phyloP scores from a whole-genome alignment of 169 alveolate species.

The Cryptosporidium canis region DNA sequence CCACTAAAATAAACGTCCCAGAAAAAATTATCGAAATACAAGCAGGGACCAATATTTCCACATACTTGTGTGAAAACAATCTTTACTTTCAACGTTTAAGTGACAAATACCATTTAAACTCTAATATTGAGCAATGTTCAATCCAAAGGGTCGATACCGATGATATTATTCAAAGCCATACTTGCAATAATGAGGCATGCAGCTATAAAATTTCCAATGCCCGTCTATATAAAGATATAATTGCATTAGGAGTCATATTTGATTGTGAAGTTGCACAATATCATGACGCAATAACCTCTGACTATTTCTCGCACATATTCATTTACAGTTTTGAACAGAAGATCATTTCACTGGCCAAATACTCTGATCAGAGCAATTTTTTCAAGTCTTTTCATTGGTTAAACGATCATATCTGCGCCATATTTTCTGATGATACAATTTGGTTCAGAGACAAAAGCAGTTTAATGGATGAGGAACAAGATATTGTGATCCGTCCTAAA shows the following conservation, averaged over 20 bases:
- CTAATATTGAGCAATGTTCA: not conserved
- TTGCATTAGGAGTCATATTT: conserved; percentile 52
- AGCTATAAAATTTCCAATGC: not conserved
- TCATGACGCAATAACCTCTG: not conserved
- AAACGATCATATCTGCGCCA: conserved; percentile 11
- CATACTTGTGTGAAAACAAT: conserved; percentile 5
- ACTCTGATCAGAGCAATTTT: not conserved
- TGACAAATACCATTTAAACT: not conserved
- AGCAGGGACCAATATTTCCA: conserved; percentile 26
- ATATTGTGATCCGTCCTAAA: conserved; percentile 49
- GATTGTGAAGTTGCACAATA: not conserved
- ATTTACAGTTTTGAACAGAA: not conserved
- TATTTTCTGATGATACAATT: conserved; percentile 39
- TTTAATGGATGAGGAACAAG: not conserved
- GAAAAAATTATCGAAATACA: conserved; percentile 32
- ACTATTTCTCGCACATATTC: conserved; percentile 26
- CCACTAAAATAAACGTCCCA: not conserved
- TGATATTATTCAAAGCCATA: not conserved
- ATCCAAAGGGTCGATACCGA: not conserved
- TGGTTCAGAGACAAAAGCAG: not conserved
- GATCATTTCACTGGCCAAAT: not conserved
- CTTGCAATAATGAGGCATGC: not conserved
- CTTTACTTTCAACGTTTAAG: conserved; percentile 10
- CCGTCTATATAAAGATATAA: not conserved
- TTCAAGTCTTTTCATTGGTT: conserved; percentile 39